Conservation (phyloP, 306 rosid species). For the Malus orientalis region DNA sequence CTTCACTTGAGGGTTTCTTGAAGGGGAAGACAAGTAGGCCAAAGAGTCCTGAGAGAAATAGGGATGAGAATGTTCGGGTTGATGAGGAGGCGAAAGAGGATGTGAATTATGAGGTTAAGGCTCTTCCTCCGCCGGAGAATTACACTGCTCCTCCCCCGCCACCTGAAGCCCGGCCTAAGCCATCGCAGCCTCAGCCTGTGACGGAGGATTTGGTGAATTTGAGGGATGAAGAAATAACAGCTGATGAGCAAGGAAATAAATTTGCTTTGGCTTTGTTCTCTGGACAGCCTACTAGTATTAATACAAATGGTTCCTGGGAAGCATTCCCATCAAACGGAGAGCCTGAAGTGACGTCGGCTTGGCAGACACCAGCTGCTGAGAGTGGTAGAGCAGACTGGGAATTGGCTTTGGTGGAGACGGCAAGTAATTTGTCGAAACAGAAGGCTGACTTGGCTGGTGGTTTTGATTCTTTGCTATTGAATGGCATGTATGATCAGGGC, state of each 20-base stretch:
- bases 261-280: slow-evolving; percentile 72
- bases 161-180: slow-evolving; percentile 15
- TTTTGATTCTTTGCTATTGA: slow-evolving; percentile 61
- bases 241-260: slow-evolving; percentile 73
- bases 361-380: slow-evolving; percentile 77
- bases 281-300: slow-evolving; percentile 26
- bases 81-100: slow-evolving; percentile 23
- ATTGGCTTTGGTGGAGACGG: slow-evolving; percentile 63
- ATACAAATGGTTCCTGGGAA: slow-evolving; percentile 67
- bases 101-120: slow-evolving; percentile 49
- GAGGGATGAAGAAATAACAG: slow-evolving; percentile 51
- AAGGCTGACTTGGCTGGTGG: slow-evolving; percentile 75
- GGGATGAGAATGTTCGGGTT: slow-evolving; percentile 28
- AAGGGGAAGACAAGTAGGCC: slow-evolving; percentile 45
- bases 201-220: slow-evolving; percentile 62
- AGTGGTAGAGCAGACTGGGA: slow-evolving; percentile 83
- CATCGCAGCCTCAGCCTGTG: slow-evolving; percentile 20
- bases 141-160: slow-evolving; percentile 27
- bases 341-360: slow-evolving; percentile 61
- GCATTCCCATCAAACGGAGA: slow-evolving; percentile 54
- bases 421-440: slow-evolving; percentile 51
- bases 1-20: slow-evolving; percentile 57
- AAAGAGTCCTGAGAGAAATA: slow-evolving; percentile 40
- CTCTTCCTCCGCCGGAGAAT: slow-evolving; percentile 67
- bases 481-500: slow-evolving; percentile 93